A percentile compares a stretch with the other conserved stretches of the same genome.
These are phyloP conservation scores for Aspergillus funiculosus DNA, from an alignment of 495 filamentous ascomycete genomes.

Conservation along the genomic window DNA sequence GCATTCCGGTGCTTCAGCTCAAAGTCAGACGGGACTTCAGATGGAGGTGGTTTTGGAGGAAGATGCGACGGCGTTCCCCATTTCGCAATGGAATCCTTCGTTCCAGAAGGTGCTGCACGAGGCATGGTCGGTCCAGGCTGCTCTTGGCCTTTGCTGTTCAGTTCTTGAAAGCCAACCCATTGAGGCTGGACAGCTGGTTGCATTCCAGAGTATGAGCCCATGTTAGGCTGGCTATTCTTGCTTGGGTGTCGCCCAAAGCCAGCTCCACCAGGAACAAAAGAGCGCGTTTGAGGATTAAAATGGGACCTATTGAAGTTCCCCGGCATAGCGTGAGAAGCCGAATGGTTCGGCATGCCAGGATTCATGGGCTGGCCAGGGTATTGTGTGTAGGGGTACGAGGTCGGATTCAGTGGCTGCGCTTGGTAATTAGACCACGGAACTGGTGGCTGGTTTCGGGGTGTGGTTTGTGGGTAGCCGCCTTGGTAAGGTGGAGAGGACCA, in stretches of 20 bases:
- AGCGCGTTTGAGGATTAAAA: constrained; percentile 89
- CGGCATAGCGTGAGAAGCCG: constrained; percentile 65
- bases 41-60: constrained; percentile 51
- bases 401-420: constrained; percentile 36
- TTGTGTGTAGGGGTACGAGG: constrained; percentile 70
- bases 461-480: constrained; percentile 38
- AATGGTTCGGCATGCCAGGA: constrained; percentile 50
- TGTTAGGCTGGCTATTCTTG: constrained; percentile 27
- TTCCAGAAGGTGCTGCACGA: constrained; percentile 21
- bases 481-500: constrained; percentile 37
- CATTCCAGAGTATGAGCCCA: constrained; percentile 28
- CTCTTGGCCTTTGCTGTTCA: constrained; percentile 23
- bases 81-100: constrained; percentile 45
- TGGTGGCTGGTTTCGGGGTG: constrained; percentile 32
- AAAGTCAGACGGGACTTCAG: constrained; percentile 44
- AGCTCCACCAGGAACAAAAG: constrained; percentile 65
- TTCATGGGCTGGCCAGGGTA: constrained; percentile 65
- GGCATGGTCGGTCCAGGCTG: constrained; percentile 8
- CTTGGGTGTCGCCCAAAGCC: constrained; percentile 27
- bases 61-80: constrained; percentile 52
- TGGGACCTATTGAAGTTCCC: constrained; percentile 75
- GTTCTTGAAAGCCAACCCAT: constrained; percentile 36
- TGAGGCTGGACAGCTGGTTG: constrained; percentile 24
- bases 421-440: constrained; percentile 38
- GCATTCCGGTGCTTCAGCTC: constrained; percentile 33